phyloP scores from a whole-genome alignment of 495 filamentous ascomycete genomes.

The Penicillium chermesinum region DNA sequence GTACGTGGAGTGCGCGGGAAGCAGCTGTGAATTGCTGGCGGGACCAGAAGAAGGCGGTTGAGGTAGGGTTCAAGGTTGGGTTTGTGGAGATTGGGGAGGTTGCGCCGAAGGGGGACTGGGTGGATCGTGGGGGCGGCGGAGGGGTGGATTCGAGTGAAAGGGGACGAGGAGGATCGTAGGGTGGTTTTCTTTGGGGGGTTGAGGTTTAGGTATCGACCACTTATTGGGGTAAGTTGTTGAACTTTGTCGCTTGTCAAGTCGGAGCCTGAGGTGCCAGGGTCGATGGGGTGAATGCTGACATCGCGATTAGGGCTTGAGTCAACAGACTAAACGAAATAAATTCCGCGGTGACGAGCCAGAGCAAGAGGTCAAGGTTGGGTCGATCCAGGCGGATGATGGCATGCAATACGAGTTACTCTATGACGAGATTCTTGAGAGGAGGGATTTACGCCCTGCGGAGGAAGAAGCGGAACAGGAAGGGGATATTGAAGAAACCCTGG shows the following conservation, averaged over 20 bases:
- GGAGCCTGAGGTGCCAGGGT: no score
- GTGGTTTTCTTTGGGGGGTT: constrained; percentile 5
- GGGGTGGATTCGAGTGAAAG: constrained; percentile 3
- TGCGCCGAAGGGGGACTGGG: constrained; percentile 3
- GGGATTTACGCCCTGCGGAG: not conserved
- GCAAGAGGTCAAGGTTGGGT: not conserved
- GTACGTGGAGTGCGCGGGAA: constrained; percentile 4
- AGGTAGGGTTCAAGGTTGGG: constrained; percentile 4
- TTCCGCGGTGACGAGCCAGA: not conserved
- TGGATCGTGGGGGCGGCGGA: constrained; percentile 1
- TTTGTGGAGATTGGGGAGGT: constrained; percentile 8
- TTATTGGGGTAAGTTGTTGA: constrained; percentile 3
- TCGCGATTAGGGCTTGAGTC: not conserved
- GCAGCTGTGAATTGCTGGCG: constrained; percentile 4
- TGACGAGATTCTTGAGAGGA: constrained; percentile 1
- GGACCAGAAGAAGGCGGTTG: not conserved
- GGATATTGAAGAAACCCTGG: not conserved
- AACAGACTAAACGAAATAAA: constrained; percentile 1
- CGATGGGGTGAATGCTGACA: no score
- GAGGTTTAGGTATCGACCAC: constrained; percentile 3
- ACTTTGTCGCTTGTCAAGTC: no score
- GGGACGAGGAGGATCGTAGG: not conserved
- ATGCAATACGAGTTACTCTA: not conserved
- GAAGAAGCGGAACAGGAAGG: not conserved
- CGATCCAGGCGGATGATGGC: constrained; percentile 1